Conservation (phyloP, 352 stramenopile species). For the Pythium phragmitis region DNA sequence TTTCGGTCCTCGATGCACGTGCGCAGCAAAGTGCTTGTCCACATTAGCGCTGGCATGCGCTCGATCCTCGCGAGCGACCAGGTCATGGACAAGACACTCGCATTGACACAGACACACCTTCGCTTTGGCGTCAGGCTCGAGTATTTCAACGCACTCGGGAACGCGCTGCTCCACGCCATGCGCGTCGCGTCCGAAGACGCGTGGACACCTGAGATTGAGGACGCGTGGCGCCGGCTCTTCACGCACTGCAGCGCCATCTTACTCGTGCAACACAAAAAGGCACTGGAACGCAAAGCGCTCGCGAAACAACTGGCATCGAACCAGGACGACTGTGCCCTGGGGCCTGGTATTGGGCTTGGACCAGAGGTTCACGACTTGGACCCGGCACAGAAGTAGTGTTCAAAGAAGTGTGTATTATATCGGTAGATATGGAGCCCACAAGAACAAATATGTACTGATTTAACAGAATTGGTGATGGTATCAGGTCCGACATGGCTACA, state of each 20-base stretch:
- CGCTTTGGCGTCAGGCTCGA: constrained; percentile 51
- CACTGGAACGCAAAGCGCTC: background rate
- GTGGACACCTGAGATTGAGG: constrained; percentile 43
- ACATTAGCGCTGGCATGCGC: constrained; percentile 78
- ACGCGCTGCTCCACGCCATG: constrained; percentile 42
- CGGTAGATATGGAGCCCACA: no score
- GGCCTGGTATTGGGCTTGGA: background rate
- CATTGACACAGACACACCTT: constrained; percentile 43
- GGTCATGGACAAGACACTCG: constrained; percentile 71
- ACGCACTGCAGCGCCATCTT: constrained; percentile 47
- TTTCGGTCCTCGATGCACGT: constrained; percentile 62
- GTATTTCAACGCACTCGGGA: constrained; percentile 41
- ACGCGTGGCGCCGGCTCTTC: constrained; percentile 46
- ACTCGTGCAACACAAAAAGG: constrained; percentile 39
- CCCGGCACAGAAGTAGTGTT: no score
- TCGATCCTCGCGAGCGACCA: constrained; percentile 39
- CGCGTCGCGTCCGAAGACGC: constrained; percentile 35
- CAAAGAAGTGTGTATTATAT: no score
- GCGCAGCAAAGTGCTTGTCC: constrained; percentile 84
- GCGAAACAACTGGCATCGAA: constrained; percentile 16
- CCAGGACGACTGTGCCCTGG: background rate
- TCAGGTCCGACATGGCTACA: background rate
- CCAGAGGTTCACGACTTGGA: background rate
- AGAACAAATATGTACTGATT: no score
- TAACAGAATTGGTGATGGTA: background rate